Evolutionary conservation across 768 basidiomycete genomes (phyloP).

Genomic region (Pleurotus salmoneostramineus): DNA sequence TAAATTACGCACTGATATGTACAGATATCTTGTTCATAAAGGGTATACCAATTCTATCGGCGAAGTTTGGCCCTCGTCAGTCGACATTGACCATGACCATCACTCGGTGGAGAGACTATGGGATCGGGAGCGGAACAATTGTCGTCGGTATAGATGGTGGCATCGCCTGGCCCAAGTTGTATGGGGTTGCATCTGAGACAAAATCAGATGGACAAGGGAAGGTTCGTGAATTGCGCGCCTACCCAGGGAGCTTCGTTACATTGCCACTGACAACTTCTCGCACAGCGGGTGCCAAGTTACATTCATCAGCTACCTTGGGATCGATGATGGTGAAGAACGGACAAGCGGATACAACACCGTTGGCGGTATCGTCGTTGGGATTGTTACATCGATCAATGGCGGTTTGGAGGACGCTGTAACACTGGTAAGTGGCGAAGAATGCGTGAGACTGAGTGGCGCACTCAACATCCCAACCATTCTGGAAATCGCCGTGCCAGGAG

Average conservation of each 20-base stretch:
- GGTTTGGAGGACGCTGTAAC: constrained; percentile 32
- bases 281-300: constrained; percentile 26
- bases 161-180: constrained; percentile 33
- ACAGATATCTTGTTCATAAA: not conserved
- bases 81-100: not conserved
- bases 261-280: constrained; percentile 20
- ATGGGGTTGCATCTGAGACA: constrained; percentile 32
- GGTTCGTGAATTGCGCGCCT: not conserved
- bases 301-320: constrained; percentile 10
- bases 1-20: not conserved
- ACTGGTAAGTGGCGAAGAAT: not conserved
- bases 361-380: constrained; percentile 29
- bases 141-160: constrained; percentile 25
- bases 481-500: constrained; percentile 44
- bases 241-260: constrained; percentile 26
- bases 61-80: not conserved
- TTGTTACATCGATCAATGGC: constrained; percentile 44
- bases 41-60: not conserved
- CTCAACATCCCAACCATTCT: constrained; percentile 46
- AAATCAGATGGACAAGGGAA: not conserved
- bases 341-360: constrained; percentile 35
- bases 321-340: constrained; percentile 29
- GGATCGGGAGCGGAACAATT: constrained; percentile 18
- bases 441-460: constrained; percentile 4
- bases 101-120: not conserved